phyloP scores from a whole-genome alignment of 78 protist genomes.

The Cavenderia fasciculata region DNA sequence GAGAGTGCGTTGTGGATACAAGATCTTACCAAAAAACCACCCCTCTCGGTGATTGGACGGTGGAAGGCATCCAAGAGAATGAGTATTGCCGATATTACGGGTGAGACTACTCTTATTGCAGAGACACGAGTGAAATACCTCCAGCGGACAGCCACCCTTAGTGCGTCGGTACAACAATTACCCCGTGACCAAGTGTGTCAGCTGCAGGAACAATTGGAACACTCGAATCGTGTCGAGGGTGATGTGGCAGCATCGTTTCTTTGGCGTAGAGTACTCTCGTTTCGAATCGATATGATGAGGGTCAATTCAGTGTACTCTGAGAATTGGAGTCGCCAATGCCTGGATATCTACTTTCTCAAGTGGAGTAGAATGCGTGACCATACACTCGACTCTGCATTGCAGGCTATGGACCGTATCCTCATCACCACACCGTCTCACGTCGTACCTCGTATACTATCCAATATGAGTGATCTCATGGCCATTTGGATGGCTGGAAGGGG shows the following conservation, averaged over 20 bases:
- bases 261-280: constrained; percentile 25
- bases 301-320: too few species aligned
- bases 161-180: too few species aligned
- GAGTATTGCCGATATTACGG: constrained; percentile 41
- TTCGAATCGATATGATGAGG: constrained; percentile 16
- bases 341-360: constrained; percentile 16
- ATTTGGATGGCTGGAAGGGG: constrained; percentile 23
- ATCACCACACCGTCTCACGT: constrained; percentile 7
- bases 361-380: constrained; percentile 23
- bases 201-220: not conserved
- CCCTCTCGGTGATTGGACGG: constrained; percentile 40
- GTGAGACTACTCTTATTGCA: constrained; percentile 26
- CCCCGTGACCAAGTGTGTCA: not conserved
- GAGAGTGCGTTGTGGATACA: constrained; percentile 70
- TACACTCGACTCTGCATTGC: constrained; percentile 2
- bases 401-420: constrained; percentile 23
- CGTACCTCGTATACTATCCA: constrained; percentile 22
- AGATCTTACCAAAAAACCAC: constrained; percentile 22
- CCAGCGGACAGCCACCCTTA: not conserved
- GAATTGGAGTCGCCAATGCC: not conserved
- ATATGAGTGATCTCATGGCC: constrained; percentile 32
- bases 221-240: constrained; percentile 56
- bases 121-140: too few species aligned
- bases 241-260: constrained; percentile 28
- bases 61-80: constrained; percentile 66